These are phyloP conservation scores for Striga hermonthica DNA, from an alignment of 305 asterid species.

Conservation along the genomic window DNA sequence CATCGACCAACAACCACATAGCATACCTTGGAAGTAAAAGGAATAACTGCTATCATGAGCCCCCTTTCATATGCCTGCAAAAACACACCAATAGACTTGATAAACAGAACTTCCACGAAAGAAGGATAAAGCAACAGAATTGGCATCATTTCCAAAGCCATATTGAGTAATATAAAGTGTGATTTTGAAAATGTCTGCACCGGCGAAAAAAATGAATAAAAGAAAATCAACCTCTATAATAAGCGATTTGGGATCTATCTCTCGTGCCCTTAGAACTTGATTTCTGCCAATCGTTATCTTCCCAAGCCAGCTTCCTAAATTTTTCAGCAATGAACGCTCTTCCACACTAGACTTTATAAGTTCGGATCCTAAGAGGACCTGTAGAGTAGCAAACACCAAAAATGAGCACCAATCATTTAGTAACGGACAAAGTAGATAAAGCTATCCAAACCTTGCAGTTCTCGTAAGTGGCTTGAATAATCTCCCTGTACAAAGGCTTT, in stretches of 20 bases:
- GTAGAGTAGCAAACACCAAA: slow-evolving; percentile 31
- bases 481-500: slow-evolving; percentile 74
- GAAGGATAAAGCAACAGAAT: slow-evolving; percentile 2
- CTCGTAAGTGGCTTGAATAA: slow-evolving; percentile 84
- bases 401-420: slow-evolving; percentile 25
- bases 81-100: slow-evolving; percentile 26
- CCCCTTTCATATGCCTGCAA: slow-evolving; percentile 95
- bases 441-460: slow-evolving; percentile 83
- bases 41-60: slow-evolving; percentile 96
- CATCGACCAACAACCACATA: slow-evolving; percentile 25
- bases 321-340: slow-evolving; percentile 94
- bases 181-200: slow-evolving; percentile 19
- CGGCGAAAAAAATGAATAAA: slow-evolving; percentile 17
- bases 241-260: slow-evolving; percentile 90
- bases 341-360: slow-evolving; percentile 92
- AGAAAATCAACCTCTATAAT: slow-evolving; percentile 65
- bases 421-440: not conserved
- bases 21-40: slow-evolving; percentile 93
- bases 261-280: slow-evolving; percentile 85
- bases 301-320: slow-evolving; percentile 99
- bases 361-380: slow-evolving; percentile 97
- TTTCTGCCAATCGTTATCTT: slow-evolving; percentile 95
- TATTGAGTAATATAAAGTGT: slow-evolving; percentile 7
- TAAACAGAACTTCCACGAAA: slow-evolving; percentile 10
- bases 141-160: not conserved